phyloP scores from a whole-genome alignment of 2,329 filamentous ascomycete species.

The Escovopsis sp. region DNA sequence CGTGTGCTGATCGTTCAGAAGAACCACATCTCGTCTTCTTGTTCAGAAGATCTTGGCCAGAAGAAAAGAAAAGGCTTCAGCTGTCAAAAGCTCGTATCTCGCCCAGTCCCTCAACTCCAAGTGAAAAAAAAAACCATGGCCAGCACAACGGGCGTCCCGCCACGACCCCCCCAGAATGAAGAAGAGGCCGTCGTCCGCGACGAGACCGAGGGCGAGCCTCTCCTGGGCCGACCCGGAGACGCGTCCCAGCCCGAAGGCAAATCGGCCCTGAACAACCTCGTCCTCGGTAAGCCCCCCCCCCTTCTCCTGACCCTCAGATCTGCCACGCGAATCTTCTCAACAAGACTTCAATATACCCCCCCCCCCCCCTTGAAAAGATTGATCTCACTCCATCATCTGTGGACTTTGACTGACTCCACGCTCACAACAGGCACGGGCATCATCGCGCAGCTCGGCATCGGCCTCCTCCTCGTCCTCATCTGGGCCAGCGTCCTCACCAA shows the following conservation, averaged over 20 bases:
- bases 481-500: conserved; percentile 65
- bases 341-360: too few species aligned
- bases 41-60: too few species aligned
- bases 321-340: too few species aligned
- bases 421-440: conserved; percentile 54
- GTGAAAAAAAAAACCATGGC: conserved; percentile 44
- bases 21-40: too few species aligned
- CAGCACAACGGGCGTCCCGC: conserved; percentile 52
- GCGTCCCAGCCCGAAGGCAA: conserved; percentile 52
- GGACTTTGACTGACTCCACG: not conserved
- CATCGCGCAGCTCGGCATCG: conserved; percentile 63
- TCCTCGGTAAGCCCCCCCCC: conserved; percentile 47
- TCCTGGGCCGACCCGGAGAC: conserved; percentile 49
- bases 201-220: conserved; percentile 25
- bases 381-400: too few species aligned
- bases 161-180: conserved; percentile 19
- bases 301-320: too few species aligned
- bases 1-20: too few species aligned
- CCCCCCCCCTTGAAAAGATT: too few species aligned
- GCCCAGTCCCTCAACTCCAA: too few species aligned
- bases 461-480: conserved; percentile 61
- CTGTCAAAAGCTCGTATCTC: too few species aligned
- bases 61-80: too few species aligned
- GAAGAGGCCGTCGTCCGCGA: conserved; percentile 10
- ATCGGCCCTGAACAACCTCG: conserved; percentile 54